Base-by-base conservation (phyloP, 2,329 filamentous ascomycete species). In the Cryphonectria carpinicola region DNA sequence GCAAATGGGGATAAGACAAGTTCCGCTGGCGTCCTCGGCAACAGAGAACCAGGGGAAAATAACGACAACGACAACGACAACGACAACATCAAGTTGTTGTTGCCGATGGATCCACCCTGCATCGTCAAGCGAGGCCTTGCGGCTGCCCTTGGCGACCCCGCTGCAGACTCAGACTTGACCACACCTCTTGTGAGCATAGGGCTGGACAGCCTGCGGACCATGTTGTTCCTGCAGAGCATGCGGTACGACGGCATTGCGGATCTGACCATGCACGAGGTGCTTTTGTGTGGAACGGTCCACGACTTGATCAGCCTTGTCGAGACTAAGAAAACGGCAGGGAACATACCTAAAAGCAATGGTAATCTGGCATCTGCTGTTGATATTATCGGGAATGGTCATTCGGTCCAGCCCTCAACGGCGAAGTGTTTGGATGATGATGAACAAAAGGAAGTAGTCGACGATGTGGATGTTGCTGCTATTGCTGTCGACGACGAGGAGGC, bases 131-230 rank as follows among this genome's bases (percentile, higher is more conserved):
- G n/a, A 54, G 49, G 49, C 22, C 49, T 54, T 25, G n/a, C 25
- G 3, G 49, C 22, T 13, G 49, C n/a, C 10, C 49, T 54, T n/a
- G 49, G n/a, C 3, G 49, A 11, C n/a, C 43, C 25, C 10, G 49
- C 8, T 54, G 22, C 22, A 54, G n/a, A 25, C 10, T 1, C 49
- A 54, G 49, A 25, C 28, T 39, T 3, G 19, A 67, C 72, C 0
- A 73, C 74, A 4, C 43, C 46, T 1, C 72, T 76, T 2, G 69
- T 56, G 3, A 60, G 64, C 2, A 54, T 69, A 14, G 79, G 79
- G 1, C 68, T 81, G 28, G 80, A 81, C 68, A 80, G 79, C 74
- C 75, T 81, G 5, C 74, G 76, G 4, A 78, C 79, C 2, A 78
- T 81, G 77, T 32, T 32, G 6, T 56, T 67, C 37, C 35, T 61